Percentiles rank a stretch among this genome's conserved stretches.
Evolutionary conservation across 2,329 filamentous ascomycete species (phyloP).

Genomic region (Bipolaris bicolor): DNA sequence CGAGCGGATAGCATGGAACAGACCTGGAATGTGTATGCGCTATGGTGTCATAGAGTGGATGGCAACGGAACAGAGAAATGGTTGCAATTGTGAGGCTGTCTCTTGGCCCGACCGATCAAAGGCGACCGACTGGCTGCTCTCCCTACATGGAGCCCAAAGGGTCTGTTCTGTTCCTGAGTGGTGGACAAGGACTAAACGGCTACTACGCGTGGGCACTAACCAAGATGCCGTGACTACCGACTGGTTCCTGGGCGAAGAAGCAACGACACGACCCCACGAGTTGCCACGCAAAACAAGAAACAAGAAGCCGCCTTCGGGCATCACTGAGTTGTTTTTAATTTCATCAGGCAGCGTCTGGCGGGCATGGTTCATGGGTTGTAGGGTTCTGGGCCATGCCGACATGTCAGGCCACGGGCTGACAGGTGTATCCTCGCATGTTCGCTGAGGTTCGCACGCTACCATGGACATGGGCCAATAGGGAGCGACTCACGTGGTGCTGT

Average conservation of each 20-base stretch:
- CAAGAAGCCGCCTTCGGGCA: slow-evolving; percentile 20
- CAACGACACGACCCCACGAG: background rate
- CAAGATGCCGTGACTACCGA: background rate
- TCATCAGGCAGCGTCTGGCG: slow-evolving; percentile 17
- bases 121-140: too few species aligned
- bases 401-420: slow-evolving; percentile 15
- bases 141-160: too few species aligned
- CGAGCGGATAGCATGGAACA: background rate
- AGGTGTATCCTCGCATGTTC: slow-evolving; percentile 22
- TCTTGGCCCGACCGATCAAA: background rate
- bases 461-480: slow-evolving; percentile 14
- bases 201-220: background rate
- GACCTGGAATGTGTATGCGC: background rate
- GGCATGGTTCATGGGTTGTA: background rate
- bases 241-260: background rate
- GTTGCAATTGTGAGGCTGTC: background rate
- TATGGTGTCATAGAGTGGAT: slow-evolving; percentile 1
- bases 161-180: slow-evolving; percentile 1
- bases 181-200: background rate
- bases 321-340: slow-evolving; percentile 1
- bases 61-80: background rate
- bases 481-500: slow-evolving; percentile 15
- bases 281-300: slow-evolving; percentile 4
- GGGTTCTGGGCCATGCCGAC: slow-evolving; percentile 9
- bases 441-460: slow-evolving; percentile 5